Evolutionary conservation across 192 early-diverging fungal species (phyloP), one percentile per base, ranked within the genome.

Genomic region (Coemansia sp.): DNA sequence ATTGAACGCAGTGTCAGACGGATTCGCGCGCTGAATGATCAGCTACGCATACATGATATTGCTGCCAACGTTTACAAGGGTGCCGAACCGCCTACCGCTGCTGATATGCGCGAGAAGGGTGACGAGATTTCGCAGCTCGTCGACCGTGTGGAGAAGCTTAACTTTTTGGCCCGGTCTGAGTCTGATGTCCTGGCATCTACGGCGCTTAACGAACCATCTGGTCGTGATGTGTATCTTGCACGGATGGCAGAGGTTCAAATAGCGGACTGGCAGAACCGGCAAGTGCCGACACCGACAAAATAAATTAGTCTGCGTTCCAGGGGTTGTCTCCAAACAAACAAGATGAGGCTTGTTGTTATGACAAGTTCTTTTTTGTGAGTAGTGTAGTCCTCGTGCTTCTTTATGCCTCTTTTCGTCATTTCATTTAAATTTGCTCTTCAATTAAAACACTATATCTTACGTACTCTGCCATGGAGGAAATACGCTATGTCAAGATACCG

Each of bases 401-500:
- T 43, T 24, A 19, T 42, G 19, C n/a, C 40, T 53, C 52, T 12
- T 53, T 53, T 40, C 18, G 10, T 40, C 21, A 10, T 37, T 46
- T 46, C 19, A 6, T 24, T 47, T 46, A 18, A 24, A 21, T 53
- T 53, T 46, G 22, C 18, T 24, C n/a, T 38, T 49, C 13, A 23
- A 45, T 62, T 47, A 34, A 53, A 17, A 7, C 34, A 43, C 41
- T 43, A 18, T 43, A 17, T 9, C 41, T 4, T 43, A 18, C 24
- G 0, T 39, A 12, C 6, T 3, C 15, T 21, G n/a, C 30, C n/a
- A 77, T 77, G 74, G 74, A 77, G 61, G 68, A 77, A 57, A 77
- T 77, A 25, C 74, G 74, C 48, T 77, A 77, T 40, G 74, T 77
- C 17, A 77, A 77, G 57, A 71, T 77, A 38, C 74, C 74, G 21